phyloP scores from a whole-genome alignment of 768 basidiomycete genomes.

The Gautieria morchelliformis region DNA sequence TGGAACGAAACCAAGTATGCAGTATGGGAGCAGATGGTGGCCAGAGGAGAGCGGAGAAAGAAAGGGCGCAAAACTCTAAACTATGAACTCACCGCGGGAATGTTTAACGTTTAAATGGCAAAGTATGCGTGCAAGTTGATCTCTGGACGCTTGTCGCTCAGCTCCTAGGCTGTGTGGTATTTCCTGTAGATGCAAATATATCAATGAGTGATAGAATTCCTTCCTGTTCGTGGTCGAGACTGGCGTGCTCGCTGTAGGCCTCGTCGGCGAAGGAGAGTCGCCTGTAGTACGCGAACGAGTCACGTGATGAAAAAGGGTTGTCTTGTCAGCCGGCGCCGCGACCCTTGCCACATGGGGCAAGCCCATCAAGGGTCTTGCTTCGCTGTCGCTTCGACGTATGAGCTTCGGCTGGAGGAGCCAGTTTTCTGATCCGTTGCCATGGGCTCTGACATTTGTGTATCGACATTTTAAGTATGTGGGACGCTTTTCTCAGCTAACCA shows the following conservation, averaged over 20 bases:
- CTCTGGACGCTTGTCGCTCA: conserved; percentile 2
- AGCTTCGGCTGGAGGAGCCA: too few relatives aligned
- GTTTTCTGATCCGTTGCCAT: too few relatives aligned
- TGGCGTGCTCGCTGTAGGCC: neutral
- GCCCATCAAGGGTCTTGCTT: neutral
- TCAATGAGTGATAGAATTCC: neutral
- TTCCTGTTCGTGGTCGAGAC: neutral
- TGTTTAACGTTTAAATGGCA: too few relatives aligned
- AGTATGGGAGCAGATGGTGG: neutral
- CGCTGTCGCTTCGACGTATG: too few relatives aligned
- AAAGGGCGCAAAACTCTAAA: conserved; percentile 2
- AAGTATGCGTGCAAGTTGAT: conserved; percentile 8
- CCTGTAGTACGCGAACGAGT: neutral
- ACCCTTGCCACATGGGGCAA: neutral
- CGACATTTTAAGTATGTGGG: too few relatives aligned
- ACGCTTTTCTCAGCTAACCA: too few relatives aligned
- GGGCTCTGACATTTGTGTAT: too few relatives aligned
- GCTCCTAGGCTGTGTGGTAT: neutral
- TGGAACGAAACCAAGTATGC: neutral
- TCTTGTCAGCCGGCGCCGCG: neutral
- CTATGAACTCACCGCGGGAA: conserved; percentile 7
- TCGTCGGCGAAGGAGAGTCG: conserved; percentile 2
- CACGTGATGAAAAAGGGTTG: neutral
- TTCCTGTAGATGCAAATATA: neutral
- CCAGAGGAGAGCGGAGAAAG: conserved; percentile 1